Percentiles rank a stretch among this genome's conserved stretches.
These are phyloP conservation scores for Rubia peregrina DNA, from an alignment of 305 asterid genomes.

Conservation along the genomic window DNA sequence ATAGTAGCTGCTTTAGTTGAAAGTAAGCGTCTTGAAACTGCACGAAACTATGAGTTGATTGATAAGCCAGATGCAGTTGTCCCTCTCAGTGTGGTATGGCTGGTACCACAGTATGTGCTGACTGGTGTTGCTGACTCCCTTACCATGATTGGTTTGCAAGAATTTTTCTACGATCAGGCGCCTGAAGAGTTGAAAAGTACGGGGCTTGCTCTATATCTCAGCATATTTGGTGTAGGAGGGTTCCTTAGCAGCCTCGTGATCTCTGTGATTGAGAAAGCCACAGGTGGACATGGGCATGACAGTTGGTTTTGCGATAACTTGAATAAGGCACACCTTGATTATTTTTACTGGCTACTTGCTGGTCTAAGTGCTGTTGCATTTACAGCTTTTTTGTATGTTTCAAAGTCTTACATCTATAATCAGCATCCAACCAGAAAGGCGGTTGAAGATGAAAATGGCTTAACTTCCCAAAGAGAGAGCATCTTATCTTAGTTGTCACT, in stretches of 20 bases:
- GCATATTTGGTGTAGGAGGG: slow-evolving; percentile 26
- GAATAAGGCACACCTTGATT: slow-evolving; percentile 8
- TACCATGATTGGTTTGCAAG: slow-evolving; percentile 30
- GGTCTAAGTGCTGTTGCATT: background rate
- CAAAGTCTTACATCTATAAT: slow-evolving; percentile 1
- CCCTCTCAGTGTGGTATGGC: slow-evolving; percentile 25
- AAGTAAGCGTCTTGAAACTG: slow-evolving; percentile 12
- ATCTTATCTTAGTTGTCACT: background rate
- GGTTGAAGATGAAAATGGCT: background rate
- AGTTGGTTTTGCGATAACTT: slow-evolving; percentile 3
- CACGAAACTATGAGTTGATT: slow-evolving; percentile 20
- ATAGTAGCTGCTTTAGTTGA: slow-evolving; percentile 25
- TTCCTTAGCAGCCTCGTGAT: slow-evolving; percentile 2
- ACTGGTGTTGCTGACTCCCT: slow-evolving; percentile 26
- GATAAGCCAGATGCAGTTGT: slow-evolving; percentile 26
- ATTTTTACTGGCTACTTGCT: slow-evolving; percentile 3
- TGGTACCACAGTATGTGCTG: slow-evolving; percentile 10
- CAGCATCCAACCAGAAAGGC: background rate
- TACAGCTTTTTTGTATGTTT: background rate
- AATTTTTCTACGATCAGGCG: slow-evolving; percentile 33
- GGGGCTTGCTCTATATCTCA: slow-evolving; percentile 31
- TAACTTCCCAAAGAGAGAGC: too few relatives aligned
- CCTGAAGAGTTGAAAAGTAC: slow-evolving; percentile 28
- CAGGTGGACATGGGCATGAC: background rate
- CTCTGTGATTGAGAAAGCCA: slow-evolving; percentile 1